Evolutionary conservation across 768 basidiomycete species (phyloP), one percentile per base, ranked within the genome.

Genomic region (Tephrocybe sp.): DNA sequence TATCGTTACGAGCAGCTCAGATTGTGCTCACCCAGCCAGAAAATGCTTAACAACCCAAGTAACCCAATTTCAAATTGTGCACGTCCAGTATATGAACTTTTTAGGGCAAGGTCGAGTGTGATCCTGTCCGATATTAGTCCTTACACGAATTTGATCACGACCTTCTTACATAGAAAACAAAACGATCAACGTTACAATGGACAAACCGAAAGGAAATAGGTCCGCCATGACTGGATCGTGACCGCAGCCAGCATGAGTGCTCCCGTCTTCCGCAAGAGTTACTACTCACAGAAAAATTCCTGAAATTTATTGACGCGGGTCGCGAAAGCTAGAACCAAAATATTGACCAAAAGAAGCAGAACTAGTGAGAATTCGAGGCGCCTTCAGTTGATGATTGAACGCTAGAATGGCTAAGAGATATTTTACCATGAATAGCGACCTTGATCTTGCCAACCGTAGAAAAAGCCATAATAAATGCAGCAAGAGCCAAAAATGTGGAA

Each of bases 161-260:
- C n/a, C 16, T 64, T 45, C 78, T 48, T 49, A 81, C 82, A 73
- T 64, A 31, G 67, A 25, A 26, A 69, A 57, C 30, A 82, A 60
- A 25, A 80, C 48, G 27, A 74, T 62, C 25, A 80, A 59, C 1
- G 80, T 80, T 42, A 71, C 60, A 57, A 81, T 77, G 25, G 81
- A 81, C 30, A 84, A 71, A n/a, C 68, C 74, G 47, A 83, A 67
- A n/a, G 83, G 83, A 60, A 82, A 81, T 19, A 80, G 61, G 64
- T 83, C 82, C 5, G 83, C 83, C 38, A 78, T 65, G 60, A 76
- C 81, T 83, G 25, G 1, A 28, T 18, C 31, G 16, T 9, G 16
- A 26, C 21, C n/a, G n/a, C n/a, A n/a, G n/a, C 32, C 32, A 19
- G 25, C 6, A 36, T 18, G 30, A 15, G 12, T 16, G 28, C 1